Base-by-base conservation (phyloP, 163 green algal genomes). In the Coccomyxa subellipsoidea region DNA sequence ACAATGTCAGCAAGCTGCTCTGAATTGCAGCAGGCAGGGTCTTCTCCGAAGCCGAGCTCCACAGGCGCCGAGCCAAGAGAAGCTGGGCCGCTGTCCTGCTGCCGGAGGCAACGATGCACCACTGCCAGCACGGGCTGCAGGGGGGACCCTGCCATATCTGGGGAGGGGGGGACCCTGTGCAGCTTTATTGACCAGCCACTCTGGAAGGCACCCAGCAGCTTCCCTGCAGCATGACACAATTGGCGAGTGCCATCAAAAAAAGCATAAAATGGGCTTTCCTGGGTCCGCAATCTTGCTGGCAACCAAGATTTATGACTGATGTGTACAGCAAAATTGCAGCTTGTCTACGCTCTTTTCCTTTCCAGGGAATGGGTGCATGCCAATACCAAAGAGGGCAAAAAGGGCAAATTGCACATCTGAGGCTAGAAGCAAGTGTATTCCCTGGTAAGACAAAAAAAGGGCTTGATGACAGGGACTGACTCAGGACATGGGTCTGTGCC, bases 401-500 rank as follows among this genome's bases (percentile, higher is more conserved):
- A n/a, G n/a, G n/a, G n/a, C n/a, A n/a, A n/a, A n/a, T n/a, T n/a
- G n/a, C n/a, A n/a, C n/a, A n/a, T n/a, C n/a, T n/a, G n/a, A n/a
- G n/a, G n/a, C n/a, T n/a, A n/a, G n/a, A n/a, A n/a, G n/a, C n/a
- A n/a, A n/a, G n/a, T n/a, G n/a, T n/a, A n/a, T n/a, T n/a, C n/a
- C n/a, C n/a, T n/a, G n/a, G n/a, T n/a, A n/a, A n/a, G n/a, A n/a
- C n/a, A n/a, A n/a, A n/a, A n/a, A n/a, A n/a, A n/a, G 31, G 27
- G 27, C 7, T 47, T 32, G 37, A 40, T 39, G 23, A 47, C 35
- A 37, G 47, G 69, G 73, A 12, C 81, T 79, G 54, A 90, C 84
- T 54, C 38, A 89, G 73, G 7, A 91, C 85, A 81, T 92, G 89
- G 3, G 84, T 37, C 81, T 93, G 88, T 21, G 54, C 86, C 27